Conservation (phyloP, 371 early-diverging fungal genomes). For the Syncephalastrum contaminatum region DNA sequence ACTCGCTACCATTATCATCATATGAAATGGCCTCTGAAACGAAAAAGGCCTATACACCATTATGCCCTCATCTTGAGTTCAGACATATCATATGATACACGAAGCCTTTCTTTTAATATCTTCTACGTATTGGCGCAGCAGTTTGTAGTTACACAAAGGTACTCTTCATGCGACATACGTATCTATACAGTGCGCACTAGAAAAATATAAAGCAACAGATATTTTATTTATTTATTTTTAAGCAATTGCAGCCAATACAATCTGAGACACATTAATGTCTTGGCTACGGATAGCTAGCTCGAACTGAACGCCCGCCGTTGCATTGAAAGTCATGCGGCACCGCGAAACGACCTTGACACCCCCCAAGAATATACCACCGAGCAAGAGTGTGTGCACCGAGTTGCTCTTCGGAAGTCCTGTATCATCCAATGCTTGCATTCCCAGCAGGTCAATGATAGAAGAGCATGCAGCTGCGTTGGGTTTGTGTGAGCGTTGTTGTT, state of each 20-base stretch:
- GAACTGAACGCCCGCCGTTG: constrained; percentile 84
- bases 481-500: not conserved
- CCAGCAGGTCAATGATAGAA: constrained; percentile 72
- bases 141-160: no score
- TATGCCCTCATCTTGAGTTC: no score
- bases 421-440: constrained; percentile 83
- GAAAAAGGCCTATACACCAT: no score
- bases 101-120: no score
- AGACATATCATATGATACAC: no score
- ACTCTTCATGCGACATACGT: no score
- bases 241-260: constrained; percentile 76
- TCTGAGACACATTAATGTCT: constrained; percentile 65
- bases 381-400: constrained; percentile 81
- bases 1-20: no score
- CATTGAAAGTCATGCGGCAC: constrained; percentile 86
- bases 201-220: no score
- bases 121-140: no score
- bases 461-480: constrained; percentile 56
- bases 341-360: constrained; percentile 73
- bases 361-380: constrained; percentile 88
- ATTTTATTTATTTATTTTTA: constrained; percentile 14
- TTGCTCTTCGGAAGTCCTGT: constrained; percentile 69
- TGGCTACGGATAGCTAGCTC: constrained; percentile 85
- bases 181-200: no score
- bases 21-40: no score